Evolutionary conservation across 768 basidiomycete species (phyloP), one percentile per base, ranked within the genome.

Genomic region (Sporobolomyces roseus): DNA sequence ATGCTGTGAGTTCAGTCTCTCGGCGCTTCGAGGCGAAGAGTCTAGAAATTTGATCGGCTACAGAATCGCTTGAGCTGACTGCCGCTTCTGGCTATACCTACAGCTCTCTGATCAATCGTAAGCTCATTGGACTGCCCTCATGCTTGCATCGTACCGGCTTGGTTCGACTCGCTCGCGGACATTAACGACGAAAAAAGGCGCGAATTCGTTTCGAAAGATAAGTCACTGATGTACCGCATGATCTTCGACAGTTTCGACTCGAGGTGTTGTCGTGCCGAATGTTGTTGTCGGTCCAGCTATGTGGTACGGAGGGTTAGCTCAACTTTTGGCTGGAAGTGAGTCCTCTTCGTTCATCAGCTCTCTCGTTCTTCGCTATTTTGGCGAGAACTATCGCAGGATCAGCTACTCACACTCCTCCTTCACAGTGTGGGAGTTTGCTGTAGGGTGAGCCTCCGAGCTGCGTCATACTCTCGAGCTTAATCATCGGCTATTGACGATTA

Each of bases 191-290:
- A n/a, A n/a, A n/a, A n/a, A n/a, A n/a, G n/a, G n/a, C n/a, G n/a
- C n/a, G n/a, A n/a, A n/a, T n/a, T n/a, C n/a, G n/a, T n/a, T n/a
- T n/a, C n/a, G n/a, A n/a, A n/a, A n/a, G n/a, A n/a, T n/a, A n/a
- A n/a, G n/a, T n/a, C n/a, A 17, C 29, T 52, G 29, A 19, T 30
- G 51, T 29, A 29, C 19, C 29, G 25, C 14, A 10, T 19, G 10
- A 10, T 41, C 55, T 3, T 14, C 21, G 4, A 19, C 35, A 56
- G 55, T 56, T 2, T 38, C 36, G 5, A 43, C 55, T n/a, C 9
- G 55, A 38, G 55, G 55, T 27, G 55, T 74, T 3, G 48, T 23
- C 19, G 56, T 60, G 12, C 68, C 72, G 2, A 74, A 70, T 48
- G 51, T 71, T 9, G 55, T 56, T 25, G 55, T 56, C 7, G 55